Base-by-base conservation (phyloP, 345 rosid species). In the Jatropha curcas region DNA sequence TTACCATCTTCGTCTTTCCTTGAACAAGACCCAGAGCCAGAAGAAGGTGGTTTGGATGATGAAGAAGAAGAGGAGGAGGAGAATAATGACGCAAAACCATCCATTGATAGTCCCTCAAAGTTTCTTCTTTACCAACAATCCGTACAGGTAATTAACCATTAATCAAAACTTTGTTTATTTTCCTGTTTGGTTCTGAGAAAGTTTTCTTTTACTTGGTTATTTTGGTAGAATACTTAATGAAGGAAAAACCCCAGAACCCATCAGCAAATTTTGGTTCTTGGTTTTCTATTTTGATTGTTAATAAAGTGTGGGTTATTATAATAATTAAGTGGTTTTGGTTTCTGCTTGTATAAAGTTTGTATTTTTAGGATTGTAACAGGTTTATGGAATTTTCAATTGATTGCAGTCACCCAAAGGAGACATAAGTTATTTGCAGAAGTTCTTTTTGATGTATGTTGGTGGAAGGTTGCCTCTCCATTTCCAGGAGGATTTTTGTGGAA, bases 401-500 rank as follows among this genome's bases (percentile, higher is more conserved):
- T 74, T 84, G 88, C 80, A 93, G 98, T 88, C 89, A 24, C 97
- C 97, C 19, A 91, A 93, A 83, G 97, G 96, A 69, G 98, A 93
- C 74, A 91, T 91, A 70, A 91, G 96, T 77, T 94, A 94, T 77
- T 46, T 91, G 87, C 94, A 81, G 76, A 91, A 94, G 86, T 94
- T 91, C 85, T 90, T 94, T 79, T 67, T 93, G 55, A 82, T 86
- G 85, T 91, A 91, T 76, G 83, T 91, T 12, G 93, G 97, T 57
- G 90, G 94, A 72, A 89, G 98, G 74, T 84, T 76, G 60, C 94
- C 98, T 43, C 91, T 90, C 27, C 98, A 90, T 84, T 82, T 94
- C 27, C 97, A 94, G 80, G 97, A 94, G 79, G 97, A 94, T 84
- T 94, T 94, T 78, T 94, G 98, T 63, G 98, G 98, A 79, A 92